Evolutionary conservation across 495 filamentous ascomycete genomes (phyloP).

Genomic region (Rusavskia elegans): DNA sequence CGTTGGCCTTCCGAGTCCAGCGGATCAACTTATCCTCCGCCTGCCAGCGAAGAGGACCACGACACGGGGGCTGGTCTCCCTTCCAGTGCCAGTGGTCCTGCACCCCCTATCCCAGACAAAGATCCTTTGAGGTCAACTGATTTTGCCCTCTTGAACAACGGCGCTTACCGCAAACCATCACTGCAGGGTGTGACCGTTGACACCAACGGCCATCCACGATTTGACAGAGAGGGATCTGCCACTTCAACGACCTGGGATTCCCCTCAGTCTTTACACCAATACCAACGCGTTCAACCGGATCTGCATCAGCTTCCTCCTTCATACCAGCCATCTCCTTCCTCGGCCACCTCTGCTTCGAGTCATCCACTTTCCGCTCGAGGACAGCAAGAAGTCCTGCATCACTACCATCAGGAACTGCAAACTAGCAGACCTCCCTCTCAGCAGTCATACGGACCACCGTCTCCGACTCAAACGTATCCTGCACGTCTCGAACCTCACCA

Average conservation of each 20-base stretch:
- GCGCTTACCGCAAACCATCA: constrained; percentile 1
- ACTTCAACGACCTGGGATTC: constrained; percentile 8
- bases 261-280: constrained; percentile 8
- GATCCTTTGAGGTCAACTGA: constrained; percentile 7
- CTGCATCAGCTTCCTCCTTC: background rate
- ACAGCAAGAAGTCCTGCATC: constrained; percentile 7
- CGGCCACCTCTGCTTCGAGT: constrained; percentile 13
- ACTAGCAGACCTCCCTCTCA: constrained; percentile 13
- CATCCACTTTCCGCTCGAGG: constrained; percentile 9
- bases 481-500: background rate
- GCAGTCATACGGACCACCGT: constrained; percentile 11
- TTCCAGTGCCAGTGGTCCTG: background rate
- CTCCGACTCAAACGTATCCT: constrained; percentile 4
- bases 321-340: constrained; percentile 13
- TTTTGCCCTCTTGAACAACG: background rate
- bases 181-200: constrained; percentile 5
- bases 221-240: constrained; percentile 10
- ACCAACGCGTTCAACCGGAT: constrained; percentile 1
- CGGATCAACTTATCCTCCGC: constrained; percentile 1
- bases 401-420: constrained; percentile 9
- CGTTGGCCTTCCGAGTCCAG: constrained; percentile 3
- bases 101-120: constrained; percentile 9
- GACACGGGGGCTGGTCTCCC: constrained; percentile 1
- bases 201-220: constrained; percentile 1
- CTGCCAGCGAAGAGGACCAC: constrained; percentile 5